Conservation (phyloP, 2,329 filamentous ascomycete species). For the Fusarium sp. region DNA sequence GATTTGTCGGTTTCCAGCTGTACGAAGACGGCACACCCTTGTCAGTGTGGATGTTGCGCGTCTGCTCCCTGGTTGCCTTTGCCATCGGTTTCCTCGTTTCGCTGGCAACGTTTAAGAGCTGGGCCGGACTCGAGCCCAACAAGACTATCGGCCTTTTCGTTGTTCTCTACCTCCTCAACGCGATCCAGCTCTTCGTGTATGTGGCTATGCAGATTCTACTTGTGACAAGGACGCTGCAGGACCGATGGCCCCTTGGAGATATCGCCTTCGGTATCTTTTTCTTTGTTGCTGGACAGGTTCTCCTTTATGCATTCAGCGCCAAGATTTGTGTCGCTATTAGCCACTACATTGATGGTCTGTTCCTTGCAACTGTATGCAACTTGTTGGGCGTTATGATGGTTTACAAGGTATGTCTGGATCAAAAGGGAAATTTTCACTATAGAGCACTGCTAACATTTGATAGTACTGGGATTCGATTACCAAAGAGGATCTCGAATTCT, state of each 20-base stretch:
- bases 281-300: conserved; percentile 89
- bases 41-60: conserved; percentile 89
- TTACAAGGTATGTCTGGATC: conserved; percentile 74
- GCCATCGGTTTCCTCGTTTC: conserved; percentile 85
- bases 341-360: conserved; percentile 93
- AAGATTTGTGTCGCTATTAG: conserved; percentile 82
- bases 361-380: conserved; percentile 94
- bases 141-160: conserved; percentile 91
- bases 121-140: conserved; percentile 82
- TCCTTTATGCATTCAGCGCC: conserved; percentile 88
- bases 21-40: conserved; percentile 96
- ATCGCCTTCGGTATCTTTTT: conserved; percentile 91
- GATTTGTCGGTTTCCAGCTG: conserved; percentile 96
- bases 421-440: background rate
- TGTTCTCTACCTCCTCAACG: conserved; percentile 90
- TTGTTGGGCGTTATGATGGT: conserved; percentile 98
- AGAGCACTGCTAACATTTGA: conserved; percentile 12
- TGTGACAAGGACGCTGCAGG: conserved; percentile 87
- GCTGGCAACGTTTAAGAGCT: conserved; percentile 89
- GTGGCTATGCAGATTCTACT: conserved; percentile 86
- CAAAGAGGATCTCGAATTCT: conserved; percentile 97
- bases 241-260: conserved; percentile 93
- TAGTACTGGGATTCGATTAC: conserved; percentile 99
- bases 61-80: conserved; percentile 82
- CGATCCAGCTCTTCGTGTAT: conserved; percentile 84